A percentile compares a stretch with the other conserved stretches of the same genome.
Conservation (phyloP, 345 rosid genomes). For the Linum tenue region DNA sequence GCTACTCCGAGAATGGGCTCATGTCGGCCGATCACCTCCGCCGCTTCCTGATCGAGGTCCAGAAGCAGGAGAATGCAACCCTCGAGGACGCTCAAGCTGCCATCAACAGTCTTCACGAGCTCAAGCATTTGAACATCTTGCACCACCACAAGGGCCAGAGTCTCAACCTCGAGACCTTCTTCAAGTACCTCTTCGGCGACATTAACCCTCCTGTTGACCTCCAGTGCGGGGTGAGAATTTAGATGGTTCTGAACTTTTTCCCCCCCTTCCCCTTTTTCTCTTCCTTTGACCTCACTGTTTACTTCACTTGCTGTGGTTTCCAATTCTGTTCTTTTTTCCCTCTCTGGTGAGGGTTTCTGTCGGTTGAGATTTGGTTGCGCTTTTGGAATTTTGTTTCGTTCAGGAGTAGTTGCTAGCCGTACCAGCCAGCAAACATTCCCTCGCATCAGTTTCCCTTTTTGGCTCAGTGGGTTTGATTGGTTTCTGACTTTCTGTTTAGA, state of each 20-base stretch:
- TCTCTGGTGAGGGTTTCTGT: not conserved
- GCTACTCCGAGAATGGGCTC: slow-evolving; percentile 35
- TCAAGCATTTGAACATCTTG: slow-evolving; percentile 30
- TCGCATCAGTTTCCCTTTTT: not conserved
- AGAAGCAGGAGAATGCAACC: slow-evolving; percentile 33
- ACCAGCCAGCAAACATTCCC: not conserved
- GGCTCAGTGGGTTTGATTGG: not conserved
- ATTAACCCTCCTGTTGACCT: slow-evolving; percentile 43
- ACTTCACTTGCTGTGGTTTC: not conserved
- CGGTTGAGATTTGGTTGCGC: not conserved
- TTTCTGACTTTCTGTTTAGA: not conserved
- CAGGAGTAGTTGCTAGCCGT: too few species aligned
- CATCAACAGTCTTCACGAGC: slow-evolving; percentile 34
- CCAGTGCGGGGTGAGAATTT: slow-evolving; percentile 32
- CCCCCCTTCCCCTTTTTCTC: not conserved
- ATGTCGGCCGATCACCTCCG: slow-evolving; percentile 46
- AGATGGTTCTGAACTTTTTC: not conserved
- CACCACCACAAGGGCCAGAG: slow-evolving; percentile 21
- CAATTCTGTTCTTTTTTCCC: not conserved
- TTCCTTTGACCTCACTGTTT: not conserved
- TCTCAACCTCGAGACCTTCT: slow-evolving; percentile 56
- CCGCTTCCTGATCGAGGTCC: slow-evolving; percentile 48
- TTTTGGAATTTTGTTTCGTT: too few species aligned
- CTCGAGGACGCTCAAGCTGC: slow-evolving; percentile 47
- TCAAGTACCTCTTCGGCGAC: slow-evolving; percentile 50